These are phyloP conservation scores for Alternaria ventricosa DNA, from an alignment of 2,329 filamentous ascomycete species.

Conservation along the genomic window DNA sequence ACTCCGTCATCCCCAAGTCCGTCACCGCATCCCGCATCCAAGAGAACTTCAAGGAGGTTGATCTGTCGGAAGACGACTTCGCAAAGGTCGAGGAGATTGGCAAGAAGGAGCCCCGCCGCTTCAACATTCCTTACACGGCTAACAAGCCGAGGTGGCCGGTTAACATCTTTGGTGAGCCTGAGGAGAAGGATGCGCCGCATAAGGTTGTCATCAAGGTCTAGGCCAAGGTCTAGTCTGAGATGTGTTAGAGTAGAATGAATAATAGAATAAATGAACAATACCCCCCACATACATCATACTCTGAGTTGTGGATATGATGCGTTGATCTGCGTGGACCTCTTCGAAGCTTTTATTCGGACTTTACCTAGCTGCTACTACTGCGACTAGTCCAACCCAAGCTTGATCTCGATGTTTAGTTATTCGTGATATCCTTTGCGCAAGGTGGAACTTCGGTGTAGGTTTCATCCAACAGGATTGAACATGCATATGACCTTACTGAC, in stretches of 20 bases:
- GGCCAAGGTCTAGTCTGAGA: no score
- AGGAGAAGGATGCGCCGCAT: constrained; percentile 59
- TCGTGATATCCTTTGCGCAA: no score
- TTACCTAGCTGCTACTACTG: no score
- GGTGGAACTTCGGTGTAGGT: no score
- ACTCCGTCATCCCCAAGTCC: constrained; percentile 43
- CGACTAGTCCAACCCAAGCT: no score
- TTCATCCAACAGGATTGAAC: no score
- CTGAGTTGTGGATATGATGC: no score
- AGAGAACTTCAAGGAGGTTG: constrained; percentile 43
- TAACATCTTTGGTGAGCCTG: constrained; percentile 62
- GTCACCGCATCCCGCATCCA: constrained; percentile 39
- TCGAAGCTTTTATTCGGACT: no score
- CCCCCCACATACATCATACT: not conserved
- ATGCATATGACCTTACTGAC: no score
- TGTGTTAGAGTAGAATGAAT: no score
- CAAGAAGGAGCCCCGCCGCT: constrained; percentile 67
- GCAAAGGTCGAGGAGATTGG: constrained; percentile 56
- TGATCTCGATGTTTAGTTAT: no score
- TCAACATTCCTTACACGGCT: constrained; percentile 50
- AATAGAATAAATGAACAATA: not conserved
- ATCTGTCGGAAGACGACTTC: constrained; percentile 34
- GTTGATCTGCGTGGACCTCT: no score
- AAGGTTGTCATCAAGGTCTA: constrained; percentile 48
- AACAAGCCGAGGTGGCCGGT: constrained; percentile 64